Evolutionary conservation across 2,329 filamentous ascomycete species (phyloP), one percentile per base, ranked within the genome.

Genomic region (Aspergillus phoenicis): DNA sequence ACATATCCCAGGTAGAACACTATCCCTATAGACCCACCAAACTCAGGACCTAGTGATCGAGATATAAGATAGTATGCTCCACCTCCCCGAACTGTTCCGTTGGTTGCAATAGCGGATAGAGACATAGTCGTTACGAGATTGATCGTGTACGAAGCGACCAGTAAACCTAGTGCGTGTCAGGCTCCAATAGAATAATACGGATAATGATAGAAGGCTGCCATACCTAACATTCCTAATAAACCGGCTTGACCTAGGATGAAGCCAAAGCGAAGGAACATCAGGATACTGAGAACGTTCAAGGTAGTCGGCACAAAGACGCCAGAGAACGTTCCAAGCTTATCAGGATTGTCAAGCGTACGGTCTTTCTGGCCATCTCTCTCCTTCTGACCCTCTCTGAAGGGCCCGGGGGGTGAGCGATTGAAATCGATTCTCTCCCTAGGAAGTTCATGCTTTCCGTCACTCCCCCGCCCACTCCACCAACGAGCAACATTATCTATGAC

Each of bases 1-100:
- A 91, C 89, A 65, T 91, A 91, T n/a, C 92, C 91, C n/a, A 96
- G 81, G 73, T 95, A 96, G 76, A 96, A 96, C 11, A 96, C 86
- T 24, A 96, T 84, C 2, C 92, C 92, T 64, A 96, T 96, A 1
- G 91, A 92, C 15, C 92, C 92, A 26, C 92, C 92, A 72, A 96
- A 96, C 70, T 96, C 92, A 6, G 92, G 91, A 0, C 92, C 92
- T 3, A 96, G 80, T 48, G 90, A 93, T 63, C 92, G 85, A 6
- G 91, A 96, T 60, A 96, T 96, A 59, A 96, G 81, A 70, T 94
- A 96, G 73, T 96, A 96, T 39, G 92, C 91, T 55, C 92, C 92
- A 13, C 92, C 92, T 13, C 91, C 92, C 68, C 91, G 88, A 59
- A 96, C 92, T 51, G 93, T 93, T 26, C 92, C 92, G 73, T 96